Evolutionary conservation across 306 rosid genomes (phyloP).

Genomic region (Citrullus colocynthis): DNA sequence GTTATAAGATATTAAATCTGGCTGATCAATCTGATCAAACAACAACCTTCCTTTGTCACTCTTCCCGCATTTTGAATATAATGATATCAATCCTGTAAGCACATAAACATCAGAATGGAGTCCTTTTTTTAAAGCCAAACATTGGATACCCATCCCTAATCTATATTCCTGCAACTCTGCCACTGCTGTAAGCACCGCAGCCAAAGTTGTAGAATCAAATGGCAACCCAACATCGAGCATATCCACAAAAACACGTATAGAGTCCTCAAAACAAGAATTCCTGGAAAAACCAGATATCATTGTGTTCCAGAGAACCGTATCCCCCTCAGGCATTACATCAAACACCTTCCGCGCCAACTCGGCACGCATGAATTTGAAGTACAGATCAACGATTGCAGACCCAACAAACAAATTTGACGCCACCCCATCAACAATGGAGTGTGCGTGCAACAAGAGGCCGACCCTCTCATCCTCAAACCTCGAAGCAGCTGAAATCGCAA

Average conservation of each 20-base stretch:
- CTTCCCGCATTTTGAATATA: constrained; percentile 69
- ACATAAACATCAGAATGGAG: constrained; percentile 43
- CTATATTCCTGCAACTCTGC: constrained; percentile 60
- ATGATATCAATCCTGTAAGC: constrained; percentile 66
- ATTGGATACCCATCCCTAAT: constrained; percentile 55
- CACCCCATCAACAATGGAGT: constrained; percentile 52
- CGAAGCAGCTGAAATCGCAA: constrained; percentile 48
- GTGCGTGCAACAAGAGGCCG: constrained; percentile 53
- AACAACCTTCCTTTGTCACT: constrained; percentile 36
- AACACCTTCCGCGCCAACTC: constrained; percentile 66
- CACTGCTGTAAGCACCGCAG: constrained; percentile 61
- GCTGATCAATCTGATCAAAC: constrained; percentile 42
- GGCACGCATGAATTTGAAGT: constrained; percentile 41
- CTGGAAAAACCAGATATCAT: constrained; percentile 64
- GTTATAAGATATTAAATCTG: constrained; percentile 65
- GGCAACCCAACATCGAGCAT: constrained; percentile 35
- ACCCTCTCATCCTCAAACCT: constrained; percentile 18
- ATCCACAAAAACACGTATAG: constrained; percentile 29
- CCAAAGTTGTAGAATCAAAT: constrained; percentile 52
- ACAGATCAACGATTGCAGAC: constrained; percentile 51
- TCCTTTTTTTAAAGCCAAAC: constrained; percentile 56
- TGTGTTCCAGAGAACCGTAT: constrained; percentile 69
- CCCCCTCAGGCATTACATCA: constrained; percentile 50
- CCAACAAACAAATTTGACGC: constrained; percentile 47
- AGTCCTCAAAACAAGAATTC: constrained; percentile 39